These are phyloP conservation scores for Paraurostyla sp. DNA, from an alignment of 73 alveolate genomes.

Conservation along the genomic window DNA sequence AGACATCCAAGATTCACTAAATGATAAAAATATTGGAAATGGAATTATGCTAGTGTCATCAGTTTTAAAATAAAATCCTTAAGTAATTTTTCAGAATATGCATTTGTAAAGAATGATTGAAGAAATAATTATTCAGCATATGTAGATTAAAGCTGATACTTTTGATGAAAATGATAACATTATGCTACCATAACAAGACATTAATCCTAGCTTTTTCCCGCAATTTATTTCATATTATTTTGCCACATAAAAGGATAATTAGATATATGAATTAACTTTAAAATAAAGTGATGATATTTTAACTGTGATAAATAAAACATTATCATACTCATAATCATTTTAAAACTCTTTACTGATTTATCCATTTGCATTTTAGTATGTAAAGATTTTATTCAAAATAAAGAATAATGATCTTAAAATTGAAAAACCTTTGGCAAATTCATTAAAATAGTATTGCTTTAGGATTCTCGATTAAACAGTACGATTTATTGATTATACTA, in stretches of 20 bases:
- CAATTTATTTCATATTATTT: background rate
- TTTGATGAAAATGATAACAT: background rate
- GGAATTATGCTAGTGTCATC: background rate
- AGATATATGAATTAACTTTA: background rate
- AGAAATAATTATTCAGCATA: background rate
- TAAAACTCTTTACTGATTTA: background rate
- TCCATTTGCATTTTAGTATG: background rate
- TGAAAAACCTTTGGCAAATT: background rate
- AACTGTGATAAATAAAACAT: background rate
- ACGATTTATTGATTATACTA: constrained; percentile 7
- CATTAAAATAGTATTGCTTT: background rate
- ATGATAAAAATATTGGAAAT: background rate
- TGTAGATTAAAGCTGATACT: background rate
- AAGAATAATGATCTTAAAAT: background rate
- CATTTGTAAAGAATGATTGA: background rate
- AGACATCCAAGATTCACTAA: background rate
- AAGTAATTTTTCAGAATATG: background rate
- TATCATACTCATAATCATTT: background rate
- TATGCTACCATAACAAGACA: background rate
- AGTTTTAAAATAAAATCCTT: background rate
- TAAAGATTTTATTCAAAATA: background rate
- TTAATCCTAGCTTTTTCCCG: background rate
- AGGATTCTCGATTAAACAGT: constrained; percentile 10
- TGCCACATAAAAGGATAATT: background rate
- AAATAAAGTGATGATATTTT: background rate